Percentiles rank a stretch among this genome's conserved stretches.
Conservation (phyloP, 2,329 filamentous ascomycete species). For the Biscogniauxia mediterranea region DNA sequence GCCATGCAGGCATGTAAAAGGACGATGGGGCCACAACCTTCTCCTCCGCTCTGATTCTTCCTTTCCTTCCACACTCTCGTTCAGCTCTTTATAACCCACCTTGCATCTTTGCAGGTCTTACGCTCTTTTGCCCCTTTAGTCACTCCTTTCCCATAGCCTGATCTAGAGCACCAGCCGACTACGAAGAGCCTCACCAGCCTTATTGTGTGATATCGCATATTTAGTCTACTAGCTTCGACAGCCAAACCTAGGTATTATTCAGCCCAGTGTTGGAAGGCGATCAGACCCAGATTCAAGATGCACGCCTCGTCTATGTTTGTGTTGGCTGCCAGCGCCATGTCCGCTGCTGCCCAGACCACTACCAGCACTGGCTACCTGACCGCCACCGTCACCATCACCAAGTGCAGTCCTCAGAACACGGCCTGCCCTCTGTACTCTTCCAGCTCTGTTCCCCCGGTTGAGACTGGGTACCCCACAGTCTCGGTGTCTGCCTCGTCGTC, state of each 20-base stretch:
- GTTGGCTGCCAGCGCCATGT: slow-evolving; percentile 28
- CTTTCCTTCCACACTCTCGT: neutral
- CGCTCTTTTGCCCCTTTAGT: neutral
- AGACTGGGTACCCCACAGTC: neutral
- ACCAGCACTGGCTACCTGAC: slow-evolving; percentile 31
- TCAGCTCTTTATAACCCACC: neutral
- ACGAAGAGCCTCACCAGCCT: neutral
- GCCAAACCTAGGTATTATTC: too few relatives aligned
- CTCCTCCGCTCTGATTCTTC: neutral
- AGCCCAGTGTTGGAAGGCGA: neutral
- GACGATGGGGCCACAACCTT: neutral
- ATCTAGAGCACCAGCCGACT: neutral
- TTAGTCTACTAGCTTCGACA: neutral
- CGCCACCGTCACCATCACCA: slow-evolving; percentile 30
- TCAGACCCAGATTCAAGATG: slow-evolving; percentile 24
- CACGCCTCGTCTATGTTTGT: slow-evolving; percentile 27
- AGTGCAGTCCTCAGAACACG: slow-evolving; percentile 30
- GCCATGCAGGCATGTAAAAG: neutral
- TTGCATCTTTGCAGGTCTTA: neutral
- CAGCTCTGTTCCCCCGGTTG: slow-evolving; percentile 12
- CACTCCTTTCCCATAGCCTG: neutral
- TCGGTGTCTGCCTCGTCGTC: slow-evolving; percentile 12
- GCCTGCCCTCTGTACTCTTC: slow-evolving; percentile 30
- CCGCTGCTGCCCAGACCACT: slow-evolving; percentile 29
- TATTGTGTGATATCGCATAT: neutral